A percentile compares a stretch with the other conserved stretches of the same genome.
phyloP scores from a whole-genome alignment of 2,329 filamentous ascomycete genomes.

The Diplodia intermedia region DNA sequence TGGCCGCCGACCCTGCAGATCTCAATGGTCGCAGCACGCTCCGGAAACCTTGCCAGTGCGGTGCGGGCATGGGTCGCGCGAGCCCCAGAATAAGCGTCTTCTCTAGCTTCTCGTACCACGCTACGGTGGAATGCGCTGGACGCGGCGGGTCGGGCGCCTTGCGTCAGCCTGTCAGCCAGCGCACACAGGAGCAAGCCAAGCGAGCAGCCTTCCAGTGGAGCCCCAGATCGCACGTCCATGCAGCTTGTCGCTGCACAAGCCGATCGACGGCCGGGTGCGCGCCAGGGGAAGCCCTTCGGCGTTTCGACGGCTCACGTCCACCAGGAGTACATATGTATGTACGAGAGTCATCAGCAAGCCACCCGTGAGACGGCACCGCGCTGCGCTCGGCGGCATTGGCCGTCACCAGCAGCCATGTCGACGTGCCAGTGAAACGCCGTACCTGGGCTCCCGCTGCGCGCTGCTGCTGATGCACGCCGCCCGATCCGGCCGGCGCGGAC shows the following conservation, averaged over 20 bases:
- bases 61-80: constrained; percentile 12
- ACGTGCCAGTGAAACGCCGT: constrained; percentile 28
- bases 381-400: constrained; percentile 12
- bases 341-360: constrained; percentile 29
- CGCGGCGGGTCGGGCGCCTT: constrained; percentile 22
- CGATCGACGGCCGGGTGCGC: constrained; percentile 23
- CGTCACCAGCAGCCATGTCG: constrained; percentile 24
- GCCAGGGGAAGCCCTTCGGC: constrained; percentile 26
- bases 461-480: constrained; percentile 14
- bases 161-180: constrained; percentile 32
- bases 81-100: constrained; percentile 10
- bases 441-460: constrained; percentile 15
- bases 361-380: constrained; percentile 20
- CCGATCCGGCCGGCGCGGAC: constrained; percentile 20
- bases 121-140: constrained; percentile 21
- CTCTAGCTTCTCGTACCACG: constrained; percentile 4
- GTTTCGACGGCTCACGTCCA: constrained; percentile 27
- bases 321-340: constrained; percentile 21
- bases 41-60: constrained; percentile 24
- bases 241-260: constrained; percentile 1
- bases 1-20: constrained; percentile 28
- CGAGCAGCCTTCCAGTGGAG: constrained; percentile 30
- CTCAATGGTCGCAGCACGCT: constrained; percentile 22
- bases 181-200: constrained; percentile 27
- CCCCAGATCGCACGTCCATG: constrained; percentile 27